phyloP scores from a whole-genome alignment of 2,329 filamentous ascomycete genomes.

The Aspergillus sp. region DNA sequence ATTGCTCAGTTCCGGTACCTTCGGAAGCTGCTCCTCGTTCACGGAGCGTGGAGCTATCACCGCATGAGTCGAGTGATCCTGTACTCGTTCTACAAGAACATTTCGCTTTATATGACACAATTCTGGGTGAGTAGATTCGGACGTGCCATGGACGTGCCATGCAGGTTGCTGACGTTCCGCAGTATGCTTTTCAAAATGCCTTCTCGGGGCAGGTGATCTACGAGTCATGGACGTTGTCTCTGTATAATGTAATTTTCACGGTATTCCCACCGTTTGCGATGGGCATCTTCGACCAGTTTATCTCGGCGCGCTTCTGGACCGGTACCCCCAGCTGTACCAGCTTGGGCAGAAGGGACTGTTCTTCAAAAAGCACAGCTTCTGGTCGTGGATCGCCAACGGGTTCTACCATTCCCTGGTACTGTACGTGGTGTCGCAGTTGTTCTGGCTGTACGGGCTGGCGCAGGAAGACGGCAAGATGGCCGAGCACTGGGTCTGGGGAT shows the following conservation, averaged over 20 bases:
- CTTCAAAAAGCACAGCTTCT: constrained; percentile 87
- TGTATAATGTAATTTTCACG: constrained; percentile 98
- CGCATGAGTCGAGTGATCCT: constrained; percentile 93
- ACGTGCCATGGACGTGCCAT: background rate
- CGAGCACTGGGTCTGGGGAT: constrained; percentile 97
- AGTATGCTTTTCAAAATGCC: constrained; percentile 96
- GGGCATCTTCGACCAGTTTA: constrained; percentile 95
- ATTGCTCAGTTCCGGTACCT: constrained; percentile 95
- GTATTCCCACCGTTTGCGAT: constrained; percentile 86
- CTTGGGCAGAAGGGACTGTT: constrained; percentile 88
- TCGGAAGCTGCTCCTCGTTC: constrained; percentile 85
- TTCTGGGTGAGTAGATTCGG: constrained; percentile 68
- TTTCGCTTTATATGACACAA: constrained; percentile 95
- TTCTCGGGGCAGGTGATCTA: constrained; percentile 98
- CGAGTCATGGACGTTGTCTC: constrained; percentile 98
- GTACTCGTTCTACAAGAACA: constrained; percentile 99
- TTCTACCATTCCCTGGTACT: constrained; percentile 91
- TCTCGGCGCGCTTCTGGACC: constrained; percentile 88
- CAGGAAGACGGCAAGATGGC: constrained; percentile 69
- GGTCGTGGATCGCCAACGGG: constrained; percentile 84
- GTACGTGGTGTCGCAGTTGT: constrained; percentile 73
- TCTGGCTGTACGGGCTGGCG: constrained; percentile 73
- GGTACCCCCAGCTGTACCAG: constrained; percentile 91
- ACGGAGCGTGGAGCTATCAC: constrained; percentile 96
- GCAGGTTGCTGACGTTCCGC: constrained; percentile 23